These are phyloP conservation scores for Chlamydomonas eustigma DNA, from an alignment of 139 green algal species.

Conservation along the genomic window DNA sequence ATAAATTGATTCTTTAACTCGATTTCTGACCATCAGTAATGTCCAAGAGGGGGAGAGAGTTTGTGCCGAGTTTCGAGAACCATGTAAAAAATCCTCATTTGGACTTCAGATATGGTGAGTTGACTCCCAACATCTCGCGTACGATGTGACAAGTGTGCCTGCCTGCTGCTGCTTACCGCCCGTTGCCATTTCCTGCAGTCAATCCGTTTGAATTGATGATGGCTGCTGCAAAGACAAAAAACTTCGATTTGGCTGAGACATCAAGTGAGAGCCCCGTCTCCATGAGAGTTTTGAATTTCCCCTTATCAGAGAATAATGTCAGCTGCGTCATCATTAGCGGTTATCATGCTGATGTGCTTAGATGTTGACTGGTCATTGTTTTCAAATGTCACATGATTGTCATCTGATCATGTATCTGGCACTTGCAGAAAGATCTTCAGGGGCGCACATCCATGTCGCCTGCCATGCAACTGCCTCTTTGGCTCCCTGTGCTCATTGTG, in stretches of 20 bases:
- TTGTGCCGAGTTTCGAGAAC: neutral
- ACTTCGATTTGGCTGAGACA: neutral
- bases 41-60: neutral
- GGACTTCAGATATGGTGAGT: neutral
- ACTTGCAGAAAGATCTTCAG: too few relatives aligned
- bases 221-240: neutral
- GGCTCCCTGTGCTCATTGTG: neutral
- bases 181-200: too few relatives aligned
- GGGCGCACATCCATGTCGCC: too few relatives aligned
- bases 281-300: neutral
- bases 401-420: too few relatives aligned
- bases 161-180: too few relatives aligned
- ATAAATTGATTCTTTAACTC: neutral
- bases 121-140: too few relatives aligned
- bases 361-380: neutral
- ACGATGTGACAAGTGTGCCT: too few relatives aligned
- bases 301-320: neutral
- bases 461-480: neutral
- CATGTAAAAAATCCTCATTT: neutral
- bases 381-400: neutral
- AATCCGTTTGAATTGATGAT: slow-evolving; percentile 7
- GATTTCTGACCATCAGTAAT: too few relatives aligned
- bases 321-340: neutral
- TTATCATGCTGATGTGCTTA: neutral
- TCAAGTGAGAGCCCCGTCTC: neutral